Base-by-base conservation (phyloP, 2,329 filamentous ascomycete genomes). In the Xylaria sp. region DNA sequence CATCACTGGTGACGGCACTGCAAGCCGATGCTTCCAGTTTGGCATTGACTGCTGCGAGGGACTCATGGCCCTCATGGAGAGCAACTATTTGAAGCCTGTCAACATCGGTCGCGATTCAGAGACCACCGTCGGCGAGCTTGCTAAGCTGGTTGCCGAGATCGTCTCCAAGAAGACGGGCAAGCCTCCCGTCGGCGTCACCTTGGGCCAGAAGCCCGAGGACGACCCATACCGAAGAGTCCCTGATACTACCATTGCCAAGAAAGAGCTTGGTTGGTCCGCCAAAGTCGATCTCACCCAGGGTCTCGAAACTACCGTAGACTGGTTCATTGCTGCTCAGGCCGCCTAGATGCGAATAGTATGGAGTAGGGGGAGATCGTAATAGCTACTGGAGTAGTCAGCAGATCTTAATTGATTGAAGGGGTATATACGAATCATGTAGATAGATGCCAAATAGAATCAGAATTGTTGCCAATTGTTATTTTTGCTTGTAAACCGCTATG, bases 171-270 rank as follows among this genome's bases (percentile, higher is more conserved):
- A 50, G 46, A 50, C 46, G 9, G 46, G 46, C 20, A 50, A 50
- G 46, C 46, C 46, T 20, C 46, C 20, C 4, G 46, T 50, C 1
- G 46, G 46, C 12, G 46, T 50, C 8, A 50, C 46, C 46, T 50
- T 50, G 20, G 46, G 46, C 20, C 46, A 50, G 46, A 50, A 50
- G n/a, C 46, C 46, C 20, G 46, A 50, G 46, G 46, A 50, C 5
- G 46, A 50, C 46, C 46, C 46, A 25, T 50, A 25, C n/a, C 46
- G 46, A 25, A 50, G 46, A 50, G 46, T 50, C 20, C 46, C 46
- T 9, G 46, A 50, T 10, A 50, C 46, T 12, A 50, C 46, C 4
- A 50, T 50, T 25, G 46, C 46, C 2, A 50, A 50, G 20, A 50
- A 5, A 20, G 46, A 50, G 46, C 46, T 50, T 50, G 46, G 46